Conservation (phyloP, 306 rosid species). For the Trifolium pratense region DNA sequence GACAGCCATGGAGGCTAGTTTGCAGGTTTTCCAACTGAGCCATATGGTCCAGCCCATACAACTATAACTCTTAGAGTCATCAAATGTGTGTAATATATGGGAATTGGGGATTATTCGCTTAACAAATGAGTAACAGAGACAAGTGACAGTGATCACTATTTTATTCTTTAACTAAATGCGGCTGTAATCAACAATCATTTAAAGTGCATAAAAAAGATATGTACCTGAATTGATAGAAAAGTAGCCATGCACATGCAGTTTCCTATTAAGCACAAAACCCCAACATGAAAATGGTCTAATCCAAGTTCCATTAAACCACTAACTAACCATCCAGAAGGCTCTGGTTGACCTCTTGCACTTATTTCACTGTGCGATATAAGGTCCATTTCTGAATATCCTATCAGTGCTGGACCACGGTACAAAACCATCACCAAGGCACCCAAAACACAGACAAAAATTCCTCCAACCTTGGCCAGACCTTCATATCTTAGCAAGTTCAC, state of each 20-base stretch:
- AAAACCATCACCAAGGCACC: slow-evolving; percentile 89
- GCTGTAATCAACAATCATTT: slow-evolving; percentile 12
- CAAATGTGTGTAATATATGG: slow-evolving; percentile 5
- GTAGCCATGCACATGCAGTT: slow-evolving; percentile 98
- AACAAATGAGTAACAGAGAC: slow-evolving; percentile 1
- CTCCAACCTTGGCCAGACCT: slow-evolving; percentile 91
- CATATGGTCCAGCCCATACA: neutral
- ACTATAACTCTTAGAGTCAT: slow-evolving; percentile 6
- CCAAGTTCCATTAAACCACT: slow-evolving; percentile 70
- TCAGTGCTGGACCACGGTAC: slow-evolving; percentile 82
- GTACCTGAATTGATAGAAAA: slow-evolving; percentile 88
- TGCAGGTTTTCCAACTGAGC: neutral
- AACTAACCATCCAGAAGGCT: slow-evolving; percentile 88
- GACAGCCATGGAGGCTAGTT: neutral
- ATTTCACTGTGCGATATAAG: slow-evolving; percentile 63
- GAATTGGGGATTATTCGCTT: neutral
- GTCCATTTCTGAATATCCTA: slow-evolving; percentile 69
- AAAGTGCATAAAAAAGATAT: slow-evolving; percentile 23
- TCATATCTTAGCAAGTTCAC: slow-evolving; percentile 80
- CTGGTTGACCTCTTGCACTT: slow-evolving; percentile 92
- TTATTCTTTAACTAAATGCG: slow-evolving; percentile 5
- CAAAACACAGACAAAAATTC: slow-evolving; percentile 72
- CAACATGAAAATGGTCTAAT: slow-evolving; percentile 83
- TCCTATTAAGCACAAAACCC: slow-evolving; percentile 88
- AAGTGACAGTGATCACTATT: slow-evolving; percentile 17